Percentiles rank a stretch among this genome's conserved stretches.
These are phyloP conservation scores for Aphanoascus verrucosus DNA, from an alignment of 2,329 filamentous ascomycete species.

Conservation along the genomic window DNA sequence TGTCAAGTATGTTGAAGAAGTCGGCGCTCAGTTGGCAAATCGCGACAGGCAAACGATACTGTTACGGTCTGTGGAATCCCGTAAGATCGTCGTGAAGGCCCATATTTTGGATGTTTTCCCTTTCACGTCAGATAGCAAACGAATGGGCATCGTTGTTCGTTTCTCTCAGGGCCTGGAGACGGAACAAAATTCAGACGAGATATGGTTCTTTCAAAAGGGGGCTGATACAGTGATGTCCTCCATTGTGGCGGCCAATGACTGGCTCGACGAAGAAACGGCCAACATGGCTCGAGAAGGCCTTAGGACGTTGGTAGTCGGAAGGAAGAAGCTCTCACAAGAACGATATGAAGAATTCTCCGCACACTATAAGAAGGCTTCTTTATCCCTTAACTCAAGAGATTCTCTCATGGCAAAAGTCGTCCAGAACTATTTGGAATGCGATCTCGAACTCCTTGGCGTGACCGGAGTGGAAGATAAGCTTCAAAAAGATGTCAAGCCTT, in stretches of 20 bases:
- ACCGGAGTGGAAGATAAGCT: constrained; percentile 97
- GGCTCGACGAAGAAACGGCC: constrained; percentile 97
- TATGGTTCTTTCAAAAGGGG: constrained; percentile 98
- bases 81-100: constrained; percentile 67
- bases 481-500: constrained; percentile 90
- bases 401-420: constrained; percentile 70
- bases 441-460: constrained; percentile 88
- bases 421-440: constrained; percentile 68
- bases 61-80: constrained; percentile 64
- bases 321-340: constrained; percentile 66
- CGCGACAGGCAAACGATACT: constrained; percentile 81
- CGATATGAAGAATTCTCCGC: constrained; percentile 72
- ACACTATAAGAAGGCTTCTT: constrained; percentile 65
- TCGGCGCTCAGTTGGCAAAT: constrained; percentile 72
- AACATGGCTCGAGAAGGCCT: constrained; percentile 98
- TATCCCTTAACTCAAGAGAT: constrained; percentile 72
- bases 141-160: constrained; percentile 93
- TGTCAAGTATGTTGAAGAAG: constrained; percentile 85
- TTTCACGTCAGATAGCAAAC: constrained; percentile 93
- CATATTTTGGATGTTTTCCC: constrained; percentile 90
- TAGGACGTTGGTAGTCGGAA: constrained; percentile 86
- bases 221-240: constrained; percentile 97
- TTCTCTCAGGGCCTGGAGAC: constrained; percentile 53
- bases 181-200: constrained; percentile 55
- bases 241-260: constrained; percentile 92